Percentiles rank a stretch among this genome's conserved stretches.
phyloP scores from a whole-genome alignment of 345 rosid genomes.

The Nasturtium officinale region DNA sequence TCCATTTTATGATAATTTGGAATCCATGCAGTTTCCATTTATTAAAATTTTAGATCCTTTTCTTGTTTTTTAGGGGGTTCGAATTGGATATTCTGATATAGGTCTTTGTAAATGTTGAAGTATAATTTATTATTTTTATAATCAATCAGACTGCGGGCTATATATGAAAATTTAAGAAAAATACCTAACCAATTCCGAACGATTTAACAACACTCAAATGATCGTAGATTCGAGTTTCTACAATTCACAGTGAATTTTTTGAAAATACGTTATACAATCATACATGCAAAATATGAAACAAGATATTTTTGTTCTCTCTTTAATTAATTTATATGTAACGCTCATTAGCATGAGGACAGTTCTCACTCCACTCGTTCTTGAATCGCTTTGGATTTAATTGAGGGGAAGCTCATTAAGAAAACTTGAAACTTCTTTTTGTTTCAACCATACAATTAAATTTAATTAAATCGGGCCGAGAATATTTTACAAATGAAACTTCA shows the following conservation, averaged over 20 bases:
- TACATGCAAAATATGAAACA: slow-evolving; percentile 16
- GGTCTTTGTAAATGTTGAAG: slow-evolving; percentile 1
- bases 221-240: background rate
- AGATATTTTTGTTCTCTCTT: background rate
- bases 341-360: background rate
- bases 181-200: background rate
- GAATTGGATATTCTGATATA: background rate
- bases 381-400: slow-evolving; percentile 1
- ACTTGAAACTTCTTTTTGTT: background rate
- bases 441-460: background rate
- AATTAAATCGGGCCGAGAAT: background rate
- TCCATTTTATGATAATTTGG: slow-evolving; percentile 8
- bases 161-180: background rate
- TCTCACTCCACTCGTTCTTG: slow-evolving; percentile 12
- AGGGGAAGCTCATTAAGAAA: background rate
- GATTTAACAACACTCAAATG: background rate
- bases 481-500: background rate
- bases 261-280: slow-evolving; percentile 7
- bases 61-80: background rate
- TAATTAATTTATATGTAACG: slow-evolving; percentile 12
- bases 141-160: background rate
- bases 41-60: background rate
- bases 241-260: background rate
- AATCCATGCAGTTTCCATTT: slow-evolving; percentile 25
- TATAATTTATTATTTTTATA: background rate